Evolutionary conservation across 352 stramenopile genomes (phyloP).

Genomic region (Pythium chondricola): DNA sequence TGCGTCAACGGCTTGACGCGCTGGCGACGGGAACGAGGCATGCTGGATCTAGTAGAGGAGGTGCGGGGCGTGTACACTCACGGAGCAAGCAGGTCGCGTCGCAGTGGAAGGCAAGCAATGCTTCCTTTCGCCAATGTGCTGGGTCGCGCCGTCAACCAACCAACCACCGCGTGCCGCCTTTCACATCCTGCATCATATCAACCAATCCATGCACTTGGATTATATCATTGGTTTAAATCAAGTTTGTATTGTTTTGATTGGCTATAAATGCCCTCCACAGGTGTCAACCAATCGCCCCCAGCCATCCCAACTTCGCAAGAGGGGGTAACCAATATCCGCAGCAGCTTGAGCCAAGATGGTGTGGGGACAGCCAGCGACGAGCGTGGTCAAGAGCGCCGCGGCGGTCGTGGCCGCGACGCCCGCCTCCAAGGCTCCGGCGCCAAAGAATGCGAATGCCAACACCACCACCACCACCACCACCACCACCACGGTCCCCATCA

Average conservation of each 20-base stretch:
- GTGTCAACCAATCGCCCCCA: constrained; percentile 47
- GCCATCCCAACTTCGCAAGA: background rate
- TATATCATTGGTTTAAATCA: constrained; percentile 22
- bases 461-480: constrained; percentile 23
- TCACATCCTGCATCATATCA: constrained; percentile 22
- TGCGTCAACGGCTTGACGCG: constrained; percentile 92
- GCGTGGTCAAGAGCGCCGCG: constrained; percentile 18
- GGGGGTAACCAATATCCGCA: background rate
- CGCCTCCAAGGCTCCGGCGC: background rate
- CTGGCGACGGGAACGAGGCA: constrained; percentile 87
- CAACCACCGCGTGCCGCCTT: constrained; percentile 5
- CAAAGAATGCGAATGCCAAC: background rate
- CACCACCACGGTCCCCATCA: constrained; percentile 10
- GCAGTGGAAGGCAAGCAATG: background rate
- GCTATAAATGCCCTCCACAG: constrained; percentile 22
- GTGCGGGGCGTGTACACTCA: background rate
- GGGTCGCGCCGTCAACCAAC: no score
- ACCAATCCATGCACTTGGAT: constrained; percentile 23
- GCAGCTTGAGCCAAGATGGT: constrained; percentile 28
- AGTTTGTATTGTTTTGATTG: constrained; percentile 21
- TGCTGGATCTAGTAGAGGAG: constrained; percentile 17
- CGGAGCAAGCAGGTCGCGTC: no score
- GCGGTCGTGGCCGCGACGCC: constrained; percentile 8
- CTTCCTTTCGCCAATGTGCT: no score
- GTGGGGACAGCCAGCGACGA: constrained; percentile 47